Evolutionary conservation across 176 grass and related monocot genomes (phyloP), one percentile per base, ranked within the genome.

Genomic region (Triticum dicoccoides): DNA sequence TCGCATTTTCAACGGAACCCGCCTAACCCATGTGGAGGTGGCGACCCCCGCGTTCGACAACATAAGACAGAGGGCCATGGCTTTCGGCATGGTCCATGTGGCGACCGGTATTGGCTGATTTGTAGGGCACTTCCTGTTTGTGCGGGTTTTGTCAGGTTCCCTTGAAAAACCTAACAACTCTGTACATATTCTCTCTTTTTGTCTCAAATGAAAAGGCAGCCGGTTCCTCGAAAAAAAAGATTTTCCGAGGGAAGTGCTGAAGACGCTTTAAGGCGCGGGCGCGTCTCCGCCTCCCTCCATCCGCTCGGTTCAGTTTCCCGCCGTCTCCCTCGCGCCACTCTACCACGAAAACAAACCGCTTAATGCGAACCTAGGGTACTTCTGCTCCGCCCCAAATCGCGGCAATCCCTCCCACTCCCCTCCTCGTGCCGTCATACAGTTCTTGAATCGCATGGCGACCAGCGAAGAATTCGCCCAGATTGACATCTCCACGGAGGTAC

Each of bases 401-500:
- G 3, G 61, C 61, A 63, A n/a, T 34, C 8, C 21, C 14, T 20
- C 14, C 8, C 58, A 20, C 56, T 9, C 8, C 4, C 21, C 8
- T 69, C 30, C 11, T 32, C 32, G 32, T 32, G 32, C 80, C 27
- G 10, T 11, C 13, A 8, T 42, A 23, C 6, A 20, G 6, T 61
- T 44, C 23, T 64, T 34, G 11, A 11, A 54, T 61, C 39, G 13
- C 83, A 98, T 98, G 95, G 89, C 83, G 35, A 83, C 59, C 79
- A 85, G 81, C 77, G 88, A 95, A 34, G 93, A 93, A 17, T 67
- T 87, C 44, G 87, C 89, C 1, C 91, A 95, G 78, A 80, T 98
- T 81, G 89, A 77, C 68, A 89, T 98, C 54, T 98, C 95, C 67
- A 76, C 84, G 42, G 89, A 95, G 95, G 95, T 68, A 65, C 61